Evolutionary conservation across 2,329 filamentous ascomycete genomes (phyloP), one percentile per base, ranked within the genome.

Genomic region (Beauveria varroae): DNA sequence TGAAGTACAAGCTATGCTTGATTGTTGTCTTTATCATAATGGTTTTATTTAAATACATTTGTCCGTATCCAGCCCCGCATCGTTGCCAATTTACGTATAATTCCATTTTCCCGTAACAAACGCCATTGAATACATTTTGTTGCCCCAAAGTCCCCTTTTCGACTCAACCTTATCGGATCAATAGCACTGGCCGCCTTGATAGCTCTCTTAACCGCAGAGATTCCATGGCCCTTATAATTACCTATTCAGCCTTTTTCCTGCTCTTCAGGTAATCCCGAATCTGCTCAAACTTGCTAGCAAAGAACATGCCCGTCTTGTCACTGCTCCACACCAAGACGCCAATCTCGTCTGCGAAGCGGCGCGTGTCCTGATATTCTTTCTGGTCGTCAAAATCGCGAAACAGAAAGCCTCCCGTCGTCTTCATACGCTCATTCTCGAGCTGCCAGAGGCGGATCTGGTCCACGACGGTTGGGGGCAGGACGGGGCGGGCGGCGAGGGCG

Each of bases 361-460:
- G 81, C 12, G 91, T 83, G 50, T 84, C 86, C 55, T 83, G 79
- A 70, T 91, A 95, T 71, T 93, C 89, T 61, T 82, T 82, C 57
- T 81, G 77, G 37, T 81, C 86, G 49, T 86, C 85, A 70, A 98
- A 96, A 65, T 98, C 93, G 69, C 89, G 88, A 79, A 99, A 96
- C 30, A 98, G 73, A 72, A 91, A 98, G 0, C 95, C 95, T 1
- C 82, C 78, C 5, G 86, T 91, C 1, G 90, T 86, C 72, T 89
- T 90, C 84, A 99, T 96, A 56, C 95, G 85, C 77, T 99, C 95
- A 65, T 93, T 92, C 75, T 99, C 95, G 57, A 98, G 86, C 78
- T 99, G 93, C 95, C 95, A 99, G 22, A 99, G 84, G 2, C 93
- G 84, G 69, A 99, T 97, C 78, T 99, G 95, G 74, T 99, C 95